These are phyloP conservation scores for Heteromeles arbutifolia DNA, from an alignment of 306 rosid species.

Conservation along the genomic window DNA sequence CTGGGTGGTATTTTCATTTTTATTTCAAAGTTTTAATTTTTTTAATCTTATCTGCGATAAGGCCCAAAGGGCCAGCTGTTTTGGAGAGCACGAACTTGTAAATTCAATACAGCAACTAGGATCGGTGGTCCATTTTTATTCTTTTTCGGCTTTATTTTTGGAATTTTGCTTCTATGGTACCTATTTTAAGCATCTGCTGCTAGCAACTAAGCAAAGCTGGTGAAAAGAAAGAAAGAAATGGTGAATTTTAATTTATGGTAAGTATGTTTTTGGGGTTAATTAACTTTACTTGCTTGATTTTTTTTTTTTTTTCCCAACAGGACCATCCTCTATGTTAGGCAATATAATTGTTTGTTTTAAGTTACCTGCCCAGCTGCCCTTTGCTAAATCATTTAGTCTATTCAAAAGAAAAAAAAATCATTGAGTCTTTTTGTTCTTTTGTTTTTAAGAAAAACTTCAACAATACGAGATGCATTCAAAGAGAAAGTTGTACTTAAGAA, in stretches of 20 bases:
- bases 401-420: not conserved
- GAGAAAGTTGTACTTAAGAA: not conserved
- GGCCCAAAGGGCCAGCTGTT: slow-evolving; percentile 43
- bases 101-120: slow-evolving; percentile 32
- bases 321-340: slow-evolving; percentile 3
- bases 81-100: slow-evolving; percentile 24
- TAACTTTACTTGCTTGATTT: not conserved
- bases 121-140: slow-evolving; percentile 36
- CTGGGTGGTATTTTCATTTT: slow-evolving; percentile 17
- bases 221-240: not conserved
- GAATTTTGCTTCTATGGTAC: slow-evolving; percentile 10
- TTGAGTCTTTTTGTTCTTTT: not conserved
- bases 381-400: slow-evolving; percentile 7
- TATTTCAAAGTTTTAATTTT: not conserved
- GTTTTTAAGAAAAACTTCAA: not conserved
- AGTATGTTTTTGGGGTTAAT: not conserved
- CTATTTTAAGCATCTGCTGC: not conserved
- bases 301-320: not conserved
- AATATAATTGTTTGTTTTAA: slow-evolving; percentile 1
- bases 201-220: not conserved
- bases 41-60: slow-evolving; percentile 6
- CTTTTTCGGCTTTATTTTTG: slow-evolving; percentile 13
- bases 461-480: not conserved
- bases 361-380: not conserved
- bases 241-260: not conserved